Base-by-base conservation (phyloP, 2,329 filamentous ascomycete species). In the Stachybotrys chartarum region DNA sequence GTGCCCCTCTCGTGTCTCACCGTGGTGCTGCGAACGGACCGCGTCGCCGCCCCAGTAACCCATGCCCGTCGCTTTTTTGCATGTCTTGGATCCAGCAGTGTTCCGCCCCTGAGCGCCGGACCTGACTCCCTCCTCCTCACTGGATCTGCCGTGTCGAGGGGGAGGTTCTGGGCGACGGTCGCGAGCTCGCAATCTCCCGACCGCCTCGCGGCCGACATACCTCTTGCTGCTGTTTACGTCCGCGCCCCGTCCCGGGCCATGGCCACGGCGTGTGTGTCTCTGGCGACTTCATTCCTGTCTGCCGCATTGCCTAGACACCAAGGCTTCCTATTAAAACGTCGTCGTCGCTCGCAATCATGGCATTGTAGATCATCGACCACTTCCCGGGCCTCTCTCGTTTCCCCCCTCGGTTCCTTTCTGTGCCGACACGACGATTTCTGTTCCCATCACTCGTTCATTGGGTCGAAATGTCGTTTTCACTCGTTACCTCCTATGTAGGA, bases 401-500 rank as follows among this genome's bases (percentile, higher is more conserved):
- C n/a, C n/a, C 16, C 54, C 50, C 18, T 50, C 42, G 53, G 42
- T 49, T 10, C 11, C 11, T 24, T 24, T 24, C 3, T 24, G 24
- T 24, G 8, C 30, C 30, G 5, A 10, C 30, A 39, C 42, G 24
- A 17, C 44, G 7, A 35, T 30, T 24, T 39, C 44, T 17, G 12
- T 39, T 30, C 44, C 24, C 51, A 54, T 52, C 54, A 51, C 47
- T 53, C 51, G 46, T 56, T 56, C 55, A 52, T 50, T 48, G 50
- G 53, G 17, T 30, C 17, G 59, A 44, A 50, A 71, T 73, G 71
- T 61, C 68, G 30, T 80, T 80, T 63, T 67, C 72, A 39, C 64
- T 80, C 51, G 64, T 67, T 11, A 70, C 68, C 55, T 77, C 71
- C 24, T 80, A 77, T 54, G 67, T 68, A 18, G 73, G 74, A 49